Conservation (phyloP, 805 yeast genomes). For the Ogataea philodendri region DNA sequence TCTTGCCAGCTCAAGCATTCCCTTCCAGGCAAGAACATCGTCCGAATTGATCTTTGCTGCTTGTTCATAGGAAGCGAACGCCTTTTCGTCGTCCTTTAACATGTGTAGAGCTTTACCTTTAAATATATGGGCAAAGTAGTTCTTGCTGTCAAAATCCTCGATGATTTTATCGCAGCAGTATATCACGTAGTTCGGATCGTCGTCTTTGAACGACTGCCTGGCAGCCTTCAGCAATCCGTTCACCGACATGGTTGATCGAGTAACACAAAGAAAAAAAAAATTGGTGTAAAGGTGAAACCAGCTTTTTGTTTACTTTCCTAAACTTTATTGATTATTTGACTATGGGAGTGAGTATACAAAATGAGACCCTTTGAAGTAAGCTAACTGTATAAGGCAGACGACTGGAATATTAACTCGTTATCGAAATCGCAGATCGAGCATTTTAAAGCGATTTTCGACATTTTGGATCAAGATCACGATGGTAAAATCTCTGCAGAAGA, state of each 20-base stretch:
- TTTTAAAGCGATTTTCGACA: slow-evolving; percentile 70
- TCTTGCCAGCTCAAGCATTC: slow-evolving; percentile 52
- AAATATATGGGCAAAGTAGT: slow-evolving; percentile 67
- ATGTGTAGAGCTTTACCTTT: slow-evolving; percentile 67
- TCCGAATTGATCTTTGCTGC: slow-evolving; percentile 52
- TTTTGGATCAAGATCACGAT: slow-evolving; percentile 81
- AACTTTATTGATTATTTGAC: slow-evolving; percentile 4
- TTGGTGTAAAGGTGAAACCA: slow-evolving; percentile 3
- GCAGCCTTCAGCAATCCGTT: slow-evolving; percentile 45
- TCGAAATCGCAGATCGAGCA: slow-evolving; percentile 62
- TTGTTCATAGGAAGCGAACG: slow-evolving; percentile 42
- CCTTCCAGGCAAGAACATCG: slow-evolving; percentile 77
- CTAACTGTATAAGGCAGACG: too few species aligned
- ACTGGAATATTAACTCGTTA: slow-evolving; percentile 35
- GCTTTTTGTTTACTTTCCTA: too few species aligned
- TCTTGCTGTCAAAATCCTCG: slow-evolving; percentile 48
- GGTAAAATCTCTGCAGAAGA: slow-evolving; percentile 58
- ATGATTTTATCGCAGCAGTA: slow-evolving; percentile 56
- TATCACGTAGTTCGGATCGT: slow-evolving; percentile 62
- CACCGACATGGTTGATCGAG: slow-evolving; percentile 19
- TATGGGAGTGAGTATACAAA: slow-evolving; percentile 1
- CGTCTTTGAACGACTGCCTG: slow-evolving; percentile 47
- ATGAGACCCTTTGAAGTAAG: background rate
- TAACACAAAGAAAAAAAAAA: slow-evolving; percentile 1
- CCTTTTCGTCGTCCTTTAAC: slow-evolving; percentile 37